Base-by-base conservation (phyloP, 2,329 filamentous ascomycete genomes). In the Hyphodiscus sp. region DNA sequence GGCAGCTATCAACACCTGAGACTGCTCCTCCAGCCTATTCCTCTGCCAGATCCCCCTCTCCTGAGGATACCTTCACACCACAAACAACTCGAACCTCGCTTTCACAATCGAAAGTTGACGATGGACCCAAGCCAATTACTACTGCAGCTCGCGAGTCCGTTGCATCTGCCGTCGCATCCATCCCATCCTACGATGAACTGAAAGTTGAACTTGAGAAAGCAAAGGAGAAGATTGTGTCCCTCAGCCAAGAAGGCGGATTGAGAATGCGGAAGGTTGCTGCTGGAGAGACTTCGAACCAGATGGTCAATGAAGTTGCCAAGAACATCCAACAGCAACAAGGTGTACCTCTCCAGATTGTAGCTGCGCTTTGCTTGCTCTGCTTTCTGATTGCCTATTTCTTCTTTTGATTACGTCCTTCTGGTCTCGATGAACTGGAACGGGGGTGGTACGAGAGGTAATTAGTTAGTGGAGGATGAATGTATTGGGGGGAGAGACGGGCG, bases 371-470 rank as follows among this genome's bases (percentile, higher is more conserved):
- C 69, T 76, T 99, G 65, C 65, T 95, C 59, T 91, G 89, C 76
- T 99, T 99, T 75, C 73, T 99, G 67, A 80, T 97, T 63, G 94
- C 91, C 52, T 99, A 96, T 74, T 82, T 97, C 71, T 91, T 99
- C 77, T 99, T 99, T 73, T 99, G 84, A 78, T 45, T n/a, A 19
- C 46, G 13, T 33, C 29, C 23, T 48, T 54, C 41, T 45, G 47
- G 41, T 29, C 8, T 26, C 23, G 23, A 26, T 26, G 23, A 26
- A 20, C 41, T 11, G 18, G 41, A 15, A 43, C 33, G 41, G 19
- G 13, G 18, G 23, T 7, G 3, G 41, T 46, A 15, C 13, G 30
- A 47, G 23, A 46, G 46, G 16, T 29, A 4, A 41, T 33, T 45
- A 42, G 43, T 20, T 33, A 10, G 26, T 33, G 30, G 46, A 29